A percentile compares a stretch with the other conserved stretches of the same genome.
These are phyloP conservation scores for Candida sonorensis DNA, from an alignment of 805 yeast genomes.

Conservation along the genomic window DNA sequence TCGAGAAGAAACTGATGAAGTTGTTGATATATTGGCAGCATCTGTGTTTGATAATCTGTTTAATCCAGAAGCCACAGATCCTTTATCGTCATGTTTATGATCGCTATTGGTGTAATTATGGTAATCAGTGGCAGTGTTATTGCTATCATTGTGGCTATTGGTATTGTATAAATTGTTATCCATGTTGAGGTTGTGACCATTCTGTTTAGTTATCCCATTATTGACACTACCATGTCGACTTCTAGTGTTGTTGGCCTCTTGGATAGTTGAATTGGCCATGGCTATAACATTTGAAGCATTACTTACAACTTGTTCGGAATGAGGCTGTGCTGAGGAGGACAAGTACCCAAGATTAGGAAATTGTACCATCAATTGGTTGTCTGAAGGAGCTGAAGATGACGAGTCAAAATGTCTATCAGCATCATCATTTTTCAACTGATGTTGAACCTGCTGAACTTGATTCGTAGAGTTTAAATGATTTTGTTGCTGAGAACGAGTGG, in stretches of 20 bases:
- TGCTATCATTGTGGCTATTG: background rate
- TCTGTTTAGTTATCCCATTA: too few species aligned
- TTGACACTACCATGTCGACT: too few species aligned
- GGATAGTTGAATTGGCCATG: background rate
- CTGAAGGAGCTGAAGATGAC: background rate
- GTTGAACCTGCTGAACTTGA: slow-evolving; percentile 5
- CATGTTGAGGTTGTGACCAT: background rate
- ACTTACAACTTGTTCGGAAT: slow-evolving; percentile 2
- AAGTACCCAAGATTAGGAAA: background rate
- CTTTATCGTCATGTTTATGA: too few species aligned
- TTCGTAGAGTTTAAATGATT: too few species aligned
- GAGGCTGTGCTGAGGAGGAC: background rate
- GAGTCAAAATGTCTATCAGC: background rate
- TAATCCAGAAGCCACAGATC: too few species aligned
- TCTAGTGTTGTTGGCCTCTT: too few species aligned
- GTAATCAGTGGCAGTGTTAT: background rate
- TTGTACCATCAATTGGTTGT: background rate
- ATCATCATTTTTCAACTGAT: slow-evolving; percentile 1
- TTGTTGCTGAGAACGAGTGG: slow-evolving; percentile 1
- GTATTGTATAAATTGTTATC: background rate
- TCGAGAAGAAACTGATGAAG: too few species aligned
- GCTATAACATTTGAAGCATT: too few species aligned
- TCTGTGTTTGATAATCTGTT: too few species aligned
- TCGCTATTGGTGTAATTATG: too few species aligned
- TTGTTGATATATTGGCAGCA: too few species aligned